Evolutionary conservation across 257 asterid species (phyloP), one percentile per base, ranked within the genome.

Genomic region (Henckelia pumila): DNA sequence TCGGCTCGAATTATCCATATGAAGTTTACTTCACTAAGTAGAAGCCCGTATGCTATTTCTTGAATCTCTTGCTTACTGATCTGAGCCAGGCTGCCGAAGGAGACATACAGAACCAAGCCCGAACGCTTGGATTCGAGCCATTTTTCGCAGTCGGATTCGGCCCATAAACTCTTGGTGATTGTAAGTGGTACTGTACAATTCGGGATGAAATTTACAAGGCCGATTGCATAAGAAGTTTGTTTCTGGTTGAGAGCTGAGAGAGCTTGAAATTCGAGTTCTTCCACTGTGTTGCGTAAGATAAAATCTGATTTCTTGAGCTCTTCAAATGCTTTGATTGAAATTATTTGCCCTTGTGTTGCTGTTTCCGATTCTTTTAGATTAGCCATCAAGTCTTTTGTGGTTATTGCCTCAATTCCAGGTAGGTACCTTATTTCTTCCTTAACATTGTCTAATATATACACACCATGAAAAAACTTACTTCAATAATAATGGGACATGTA

Each of bases 61-160:
- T 5, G 9, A 8, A 76, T 19, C 21, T 76, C 75, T 19, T 68
- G 63, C 50, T 72, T 71, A 52, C 47, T 72, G 7, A 64, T 37
- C 56, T 67, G 71, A 56, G 55, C 77, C 4, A 76, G 25, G 23
- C 80, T 75, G 0, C 77, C 77, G 0, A 75, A 75, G 20, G 77
- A 71, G 33, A 67, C 61, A 80, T 56, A 62, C 3, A 78, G 8
- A 35, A 78, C 80, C 1, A 80, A 75, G 13, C 69, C 68, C 6
- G 61, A 59, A 8, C 73, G 67, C 61, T 67, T 75, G 7, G 72
- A 25, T 25, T 71, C 14, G 35, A 78, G 77, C 80, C 83, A 78
- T 2, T 58, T 22, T 8, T 58, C 35, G 80, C 80, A 76, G 24
- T 77, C 65, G 1, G 63, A 20, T 52, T 66, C 37, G 0, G 68